phyloP scores from a whole-genome alignment of 208 protist species.

The Wallacemonas sp. region DNA sequence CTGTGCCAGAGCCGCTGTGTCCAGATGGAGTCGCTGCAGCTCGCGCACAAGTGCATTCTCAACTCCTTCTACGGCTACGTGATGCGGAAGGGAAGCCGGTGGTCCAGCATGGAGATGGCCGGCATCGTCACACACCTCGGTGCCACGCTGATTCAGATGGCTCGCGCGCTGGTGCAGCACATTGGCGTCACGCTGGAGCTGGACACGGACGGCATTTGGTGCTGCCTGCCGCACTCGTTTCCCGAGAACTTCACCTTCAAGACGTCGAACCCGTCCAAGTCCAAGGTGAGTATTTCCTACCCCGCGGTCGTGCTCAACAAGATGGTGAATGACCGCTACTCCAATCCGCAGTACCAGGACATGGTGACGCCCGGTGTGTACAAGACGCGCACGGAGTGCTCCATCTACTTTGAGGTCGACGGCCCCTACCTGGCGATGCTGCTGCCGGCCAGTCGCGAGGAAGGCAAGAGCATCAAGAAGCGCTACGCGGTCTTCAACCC shows the following conservation, averaged over 20 bases:
- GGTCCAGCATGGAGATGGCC: slow-evolving; percentile 99
- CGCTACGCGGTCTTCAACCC: slow-evolving; percentile 99
- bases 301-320: slow-evolving; percentile 99
- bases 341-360: slow-evolving; percentile 99
- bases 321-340: slow-evolving; percentile 96
- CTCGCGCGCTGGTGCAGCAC: slow-evolving; percentile 96
- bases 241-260: slow-evolving; percentile 97
- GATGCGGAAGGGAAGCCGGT: slow-evolving; percentile 98
- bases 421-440: slow-evolving; percentile 99
- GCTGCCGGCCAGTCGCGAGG: slow-evolving; percentile 98
- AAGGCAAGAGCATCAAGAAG: slow-evolving; percentile 99
- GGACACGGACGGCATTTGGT: slow-evolving; percentile 99
- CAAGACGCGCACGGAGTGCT: slow-evolving; percentile 92
- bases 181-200: slow-evolving; percentile 99
- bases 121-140: slow-evolving; percentile 98
- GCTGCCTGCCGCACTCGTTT: slow-evolving; percentile 97
- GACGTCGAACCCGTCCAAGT: slow-evolving; percentile 46
- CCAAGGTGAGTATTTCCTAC: slow-evolving; percentile 93
- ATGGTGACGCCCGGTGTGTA: slow-evolving; percentile 74
- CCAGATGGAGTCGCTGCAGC: slow-evolving; percentile 99
- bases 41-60: slow-evolving; percentile 99
- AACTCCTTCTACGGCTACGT: slow-evolving; percentile 99
- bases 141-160: slow-evolving; percentile 99
- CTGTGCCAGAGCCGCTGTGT: slow-evolving; percentile 93
- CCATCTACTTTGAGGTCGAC: slow-evolving; percentile 99